These are phyloP conservation scores for Starmerella stigmatis DNA, from an alignment of 805 yeast genomes.

Conservation along the genomic window DNA sequence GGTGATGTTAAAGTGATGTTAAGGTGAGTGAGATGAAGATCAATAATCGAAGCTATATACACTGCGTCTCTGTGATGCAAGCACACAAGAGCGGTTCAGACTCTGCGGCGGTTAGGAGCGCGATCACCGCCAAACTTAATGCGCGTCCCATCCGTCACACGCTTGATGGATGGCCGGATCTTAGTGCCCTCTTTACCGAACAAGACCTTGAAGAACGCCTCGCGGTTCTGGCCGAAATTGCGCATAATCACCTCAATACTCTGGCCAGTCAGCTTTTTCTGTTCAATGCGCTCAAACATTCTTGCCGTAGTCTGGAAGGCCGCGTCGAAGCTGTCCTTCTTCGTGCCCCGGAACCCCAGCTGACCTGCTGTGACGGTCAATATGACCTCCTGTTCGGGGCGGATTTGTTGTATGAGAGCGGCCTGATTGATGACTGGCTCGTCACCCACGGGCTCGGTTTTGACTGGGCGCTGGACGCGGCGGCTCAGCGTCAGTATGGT, in stretches of 20 bases:
- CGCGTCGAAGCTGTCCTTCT: slow-evolving; percentile 89
- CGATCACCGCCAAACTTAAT: slow-evolving; percentile 89
- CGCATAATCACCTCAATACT: slow-evolving; percentile 67
- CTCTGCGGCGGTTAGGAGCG: slow-evolving; percentile 61
- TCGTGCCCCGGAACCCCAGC: slow-evolving; percentile 79
- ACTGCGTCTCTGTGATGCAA: too few species aligned
- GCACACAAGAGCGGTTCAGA: slow-evolving; percentile 16
- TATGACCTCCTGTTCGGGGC: slow-evolving; percentile 66
- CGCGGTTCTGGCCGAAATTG: slow-evolving; percentile 82
- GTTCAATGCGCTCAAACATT: slow-evolving; percentile 62
- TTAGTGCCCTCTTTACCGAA: slow-evolving; percentile 78
- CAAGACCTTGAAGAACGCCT: slow-evolving; percentile 72
- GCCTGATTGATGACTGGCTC: slow-evolving; percentile 54
- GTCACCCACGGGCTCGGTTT: slow-evolving; percentile 28
- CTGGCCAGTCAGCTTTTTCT: slow-evolving; percentile 45
- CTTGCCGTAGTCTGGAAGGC: slow-evolving; percentile 72
- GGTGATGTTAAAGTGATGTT: too few species aligned
- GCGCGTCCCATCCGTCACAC: slow-evolving; percentile 68
- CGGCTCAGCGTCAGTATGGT: slow-evolving; percentile 61
- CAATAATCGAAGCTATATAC: background rate
- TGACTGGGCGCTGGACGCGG: slow-evolving; percentile 37
- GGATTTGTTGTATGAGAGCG: slow-evolving; percentile 53
- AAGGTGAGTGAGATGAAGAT: too few species aligned
- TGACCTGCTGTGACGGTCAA: slow-evolving; percentile 68
- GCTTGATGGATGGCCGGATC: slow-evolving; percentile 54